Base-by-base conservation (phyloP, 1,284 basidiomycete genomes). In the Trichosporon sp. region DNA sequence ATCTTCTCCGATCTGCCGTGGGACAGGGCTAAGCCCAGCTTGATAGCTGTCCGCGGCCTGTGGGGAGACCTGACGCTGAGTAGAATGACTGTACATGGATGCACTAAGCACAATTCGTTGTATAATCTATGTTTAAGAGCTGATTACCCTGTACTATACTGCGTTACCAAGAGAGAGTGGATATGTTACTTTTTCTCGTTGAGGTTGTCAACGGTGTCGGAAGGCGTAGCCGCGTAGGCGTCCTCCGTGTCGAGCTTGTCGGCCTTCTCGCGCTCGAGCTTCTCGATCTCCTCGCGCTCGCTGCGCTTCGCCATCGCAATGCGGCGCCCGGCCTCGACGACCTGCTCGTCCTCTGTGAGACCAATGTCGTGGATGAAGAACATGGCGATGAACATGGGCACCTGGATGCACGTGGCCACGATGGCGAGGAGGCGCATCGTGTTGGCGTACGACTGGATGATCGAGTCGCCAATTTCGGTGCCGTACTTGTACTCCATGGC, bases 381-480 rank as follows among this genome's bases (percentile, higher is more conserved):
- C 73, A 74, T 74, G 51, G 51, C 61, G 35, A 74, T 56, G 21
- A 74, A 43, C 73, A 74, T 74, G 21, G 73, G 73, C 40, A 74
- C 67, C 68, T 74, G 73, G 16, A 72, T 43, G 43, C 73, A 74
- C 2, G 73, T 74, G 4, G 73, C 68, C 14, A 74, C 68, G 51
- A 74, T 72, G 31, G 73, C 70, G 35, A 74, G 68, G 32, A 74
- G 21, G 21, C 40, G 43, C 73, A 72, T 72, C 16, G 73, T 72
- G 66, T 74, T 66, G 14, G 70, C 64, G 54, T 74, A 74, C 4
- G 70, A 72, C 35, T 70, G 38, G 10, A 67, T 19, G 26, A 74
- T 72, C 7, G 73, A 68, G 46, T 68, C 19, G 8, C 63, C 66
- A 63, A 71, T 68, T 4, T 40, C 26, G 0, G 65, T 51, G 19